Evolutionary conservation across 768 basidiomycete genomes (phyloP), one percentile per base, ranked within the genome.

Genomic region (Artomyces pyxidatus): DNA sequence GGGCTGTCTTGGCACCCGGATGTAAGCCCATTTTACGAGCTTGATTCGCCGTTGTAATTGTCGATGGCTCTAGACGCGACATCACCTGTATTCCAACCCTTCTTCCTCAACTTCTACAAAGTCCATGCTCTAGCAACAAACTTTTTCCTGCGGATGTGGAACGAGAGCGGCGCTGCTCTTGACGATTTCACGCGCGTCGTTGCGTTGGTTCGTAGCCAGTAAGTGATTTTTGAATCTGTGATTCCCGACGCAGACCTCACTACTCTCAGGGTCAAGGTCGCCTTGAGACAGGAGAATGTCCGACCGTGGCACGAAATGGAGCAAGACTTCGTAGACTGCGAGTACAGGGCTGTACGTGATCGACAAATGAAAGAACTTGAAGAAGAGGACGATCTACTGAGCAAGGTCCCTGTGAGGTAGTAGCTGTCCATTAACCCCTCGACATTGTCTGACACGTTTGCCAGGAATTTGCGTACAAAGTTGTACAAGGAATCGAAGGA

Each of bases 101-200:
- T 91, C 68, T 87, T 94, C 67, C 74, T 94, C 54, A 87, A 88
- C 57, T 88, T 93, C 60, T 75, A 77, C 61, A 81, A 76, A 54
- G 83, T 91, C 4, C 92, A 96, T 64, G 70, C 75, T 9, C 68
- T 92, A n/a, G 85, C 86, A 5, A 80, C 83, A 3, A 78, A 78
- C 40, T 93, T 94, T 70, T 94, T 94, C 67, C 68, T 90, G n/a
- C 78, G 88, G 28, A 91, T 95, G 81, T 95, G 89, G 90, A 78
- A 75, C 57, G 92, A 95, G 62, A 88, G 86, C 58, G 83, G 84
- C 11, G 86, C 92, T 1, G 80, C 84, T 3, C 59, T 64, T 11
- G 81, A 72, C 17, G 92, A 95, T 65, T 90, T 92, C 55, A 71
- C 75, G 29, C 81, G 93, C 9, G 81, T 95, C 9, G 76, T 78